Evolutionary conservation across 169 alveolate genomes (phyloP).

Genomic region (Cytauxzoon felis): DNA sequence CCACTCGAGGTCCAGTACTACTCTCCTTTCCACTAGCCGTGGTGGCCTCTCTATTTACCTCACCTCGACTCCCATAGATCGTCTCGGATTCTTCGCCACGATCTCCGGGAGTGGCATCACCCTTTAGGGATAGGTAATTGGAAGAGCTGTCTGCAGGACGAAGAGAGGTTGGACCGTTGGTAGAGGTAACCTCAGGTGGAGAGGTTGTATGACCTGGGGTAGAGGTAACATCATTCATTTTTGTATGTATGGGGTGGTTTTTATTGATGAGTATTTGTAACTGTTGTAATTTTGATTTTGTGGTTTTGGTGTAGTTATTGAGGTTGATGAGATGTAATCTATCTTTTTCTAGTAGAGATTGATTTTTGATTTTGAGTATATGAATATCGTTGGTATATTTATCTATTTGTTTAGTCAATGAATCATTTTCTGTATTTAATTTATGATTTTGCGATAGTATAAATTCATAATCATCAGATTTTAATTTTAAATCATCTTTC

Average conservation of each 20-base stretch:
- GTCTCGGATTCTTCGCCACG: no score
- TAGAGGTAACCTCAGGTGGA: no score
- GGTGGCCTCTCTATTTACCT: no score
- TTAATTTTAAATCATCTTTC: not conserved
- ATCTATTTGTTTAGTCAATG: not conserved
- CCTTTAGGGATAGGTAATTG: no score
- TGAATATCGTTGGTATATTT: conserved; percentile 8
- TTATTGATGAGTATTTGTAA: conserved; percentile 1
- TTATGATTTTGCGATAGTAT: conserved; percentile 17
- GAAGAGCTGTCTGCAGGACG: no score
- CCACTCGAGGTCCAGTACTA: not conserved
- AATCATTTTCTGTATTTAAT: conserved; percentile 13
- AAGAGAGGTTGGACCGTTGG: no score
- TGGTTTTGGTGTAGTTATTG: conserved; percentile 13
- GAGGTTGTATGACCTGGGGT: no score
- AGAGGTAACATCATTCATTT: no score
- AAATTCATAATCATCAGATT: conserved; percentile 3
- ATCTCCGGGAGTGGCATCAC: no score
- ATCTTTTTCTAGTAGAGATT: conserved; percentile 18
- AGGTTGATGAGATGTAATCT: not conserved
- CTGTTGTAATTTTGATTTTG: conserved; percentile 1
- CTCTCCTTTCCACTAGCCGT: no score
- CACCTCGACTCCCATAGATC: no score
- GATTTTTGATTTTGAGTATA: conserved; percentile 15
- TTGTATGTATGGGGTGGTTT: not conserved